Evolutionary conservation across 164 flowering plant species (phyloP).

Genomic region (Piper longum): DNA sequence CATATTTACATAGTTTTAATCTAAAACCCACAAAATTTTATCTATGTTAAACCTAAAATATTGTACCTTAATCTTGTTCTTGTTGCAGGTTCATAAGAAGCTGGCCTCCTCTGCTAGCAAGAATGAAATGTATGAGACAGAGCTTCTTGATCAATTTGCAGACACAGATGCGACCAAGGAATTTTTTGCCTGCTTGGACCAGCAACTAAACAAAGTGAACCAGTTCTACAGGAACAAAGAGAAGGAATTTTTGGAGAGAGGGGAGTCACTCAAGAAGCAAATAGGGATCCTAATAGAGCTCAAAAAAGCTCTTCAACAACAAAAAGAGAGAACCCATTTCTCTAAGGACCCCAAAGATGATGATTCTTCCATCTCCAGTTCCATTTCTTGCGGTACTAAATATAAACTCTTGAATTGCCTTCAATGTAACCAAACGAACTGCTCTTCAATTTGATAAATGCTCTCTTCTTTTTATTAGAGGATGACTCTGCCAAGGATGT

Average conservation of each 20-base stretch:
- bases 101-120: constrained; percentile 62
- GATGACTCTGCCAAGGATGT: constrained; percentile 39
- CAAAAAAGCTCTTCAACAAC: constrained; percentile 33
- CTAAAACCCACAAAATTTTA: too few species aligned
- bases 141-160: constrained; percentile 63
- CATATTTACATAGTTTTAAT: too few species aligned
- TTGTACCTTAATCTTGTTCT: neutral
- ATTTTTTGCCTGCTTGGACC: constrained; percentile 60
- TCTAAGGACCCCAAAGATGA: constrained; percentile 46
- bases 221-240: constrained; percentile 73
- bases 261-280: constrained; percentile 66
- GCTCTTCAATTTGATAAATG: too few species aligned
- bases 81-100: constrained; percentile 64
- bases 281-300: constrained; percentile 64
- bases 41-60: too few species aligned
- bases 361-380: constrained; percentile 58
- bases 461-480: constrained; percentile 13
- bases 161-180: constrained; percentile 58
- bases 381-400: constrained; percentile 51
- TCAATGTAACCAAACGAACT: neutral
- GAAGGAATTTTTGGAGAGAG: constrained; percentile 82
- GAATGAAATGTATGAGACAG: constrained; percentile 71
- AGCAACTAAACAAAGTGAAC: constrained; percentile 85
- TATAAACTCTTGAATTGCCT: neutral
- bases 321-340: constrained; percentile 18